A percentile compares a stretch with the other conserved stretches of the same genome.
Conservation (phyloP, 2,329 filamentous ascomycete species). For the Rachicladosporium sp. region DNA sequence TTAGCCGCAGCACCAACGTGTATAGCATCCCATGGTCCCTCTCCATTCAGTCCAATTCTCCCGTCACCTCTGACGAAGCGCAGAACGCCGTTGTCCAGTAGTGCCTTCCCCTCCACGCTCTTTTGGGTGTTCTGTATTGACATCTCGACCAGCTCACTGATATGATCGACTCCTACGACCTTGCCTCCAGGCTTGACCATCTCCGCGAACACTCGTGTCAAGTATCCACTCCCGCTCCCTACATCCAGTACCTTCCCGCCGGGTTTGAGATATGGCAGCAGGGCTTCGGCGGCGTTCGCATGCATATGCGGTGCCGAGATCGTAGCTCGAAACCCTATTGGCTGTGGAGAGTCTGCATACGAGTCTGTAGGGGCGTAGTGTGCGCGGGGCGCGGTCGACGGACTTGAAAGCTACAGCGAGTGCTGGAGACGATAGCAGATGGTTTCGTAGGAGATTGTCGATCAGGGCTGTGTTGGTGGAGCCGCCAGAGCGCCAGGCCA, state of each 20-base stretch:
- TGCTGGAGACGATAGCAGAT: conserved; percentile 57
- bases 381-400: conserved; percentile 76
- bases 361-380: conserved; percentile 63
- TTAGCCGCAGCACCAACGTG: conserved; percentile 83
- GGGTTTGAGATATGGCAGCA: conserved; percentile 45
- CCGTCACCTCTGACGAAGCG: conserved; percentile 63
- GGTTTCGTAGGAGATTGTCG: conserved; percentile 60
- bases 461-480: conserved; percentile 62
- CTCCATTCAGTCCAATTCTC: conserved; percentile 33
- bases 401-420: conserved; percentile 66
- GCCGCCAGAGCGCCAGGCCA: conserved; percentile 87
- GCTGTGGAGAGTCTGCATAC: conserved; percentile 62
- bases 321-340: conserved; percentile 55
- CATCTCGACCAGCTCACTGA: conserved; percentile 33
- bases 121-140: conserved; percentile 31
- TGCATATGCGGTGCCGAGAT: conserved; percentile 68
- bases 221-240: conserved; percentile 48
- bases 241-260: conserved; percentile 38
- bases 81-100: conserved; percentile 54
- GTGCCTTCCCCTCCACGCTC: conserved; percentile 32
- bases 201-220: conserved; percentile 79
- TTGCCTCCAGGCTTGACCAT: conserved; percentile 44
- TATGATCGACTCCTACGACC: conserved; percentile 39
- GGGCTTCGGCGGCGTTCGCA: conserved; percentile 49
- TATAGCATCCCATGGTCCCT: conserved; percentile 70